A percentile compares a stretch with the other conserved stretches of the same genome.
Evolutionary conservation across 495 filamentous ascomycete species (phyloP).

Genomic region (Neurospora hispaniola): DNA sequence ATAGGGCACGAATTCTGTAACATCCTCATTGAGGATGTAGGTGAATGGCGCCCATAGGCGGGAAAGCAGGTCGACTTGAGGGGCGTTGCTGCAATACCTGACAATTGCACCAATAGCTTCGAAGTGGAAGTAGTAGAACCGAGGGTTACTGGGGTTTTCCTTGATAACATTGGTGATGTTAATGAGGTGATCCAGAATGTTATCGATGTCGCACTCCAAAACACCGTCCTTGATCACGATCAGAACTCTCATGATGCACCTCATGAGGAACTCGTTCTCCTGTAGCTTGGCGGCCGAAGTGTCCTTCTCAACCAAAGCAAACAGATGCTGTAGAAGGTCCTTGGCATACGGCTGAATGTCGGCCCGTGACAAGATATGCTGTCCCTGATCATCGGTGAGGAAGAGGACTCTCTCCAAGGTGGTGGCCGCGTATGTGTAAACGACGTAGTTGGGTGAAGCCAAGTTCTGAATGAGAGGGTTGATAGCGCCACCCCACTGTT

Average conservation of each 20-base stretch:
- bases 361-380: conserved; percentile 61
- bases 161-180: conserved; percentile 81
- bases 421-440: conserved; percentile 95
- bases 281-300: conserved; percentile 81
- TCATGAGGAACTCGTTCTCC: conserved; percentile 98
- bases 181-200: conserved; percentile 65
- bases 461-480: conserved; percentile 84
- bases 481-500: conserved; percentile 80
- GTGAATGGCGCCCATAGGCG: conserved; percentile 70
- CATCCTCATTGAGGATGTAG: conserved; percentile 62
- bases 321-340: conserved; percentile 84
- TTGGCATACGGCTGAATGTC: conserved; percentile 72
- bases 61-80: conserved; percentile 63
- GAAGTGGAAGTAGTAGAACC: conserved; percentile 98
- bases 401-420: conserved; percentile 82
- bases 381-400: conserved; percentile 58
- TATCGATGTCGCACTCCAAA: conserved; percentile 53
- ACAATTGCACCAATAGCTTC: conserved; percentile 94
- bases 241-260: conserved; percentile 92
- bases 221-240: conserved; percentile 80
- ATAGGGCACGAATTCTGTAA: conserved; percentile 89
- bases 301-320: conserved; percentile 76
- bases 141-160: conserved; percentile 89
- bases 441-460: conserved; percentile 77
- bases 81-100: conserved; percentile 55